Percentiles rank a stretch among this genome's conserved stretches.
phyloP scores from a whole-genome alignment of 495 filamentous ascomycete species.

The Articulospora tetracladia region DNA sequence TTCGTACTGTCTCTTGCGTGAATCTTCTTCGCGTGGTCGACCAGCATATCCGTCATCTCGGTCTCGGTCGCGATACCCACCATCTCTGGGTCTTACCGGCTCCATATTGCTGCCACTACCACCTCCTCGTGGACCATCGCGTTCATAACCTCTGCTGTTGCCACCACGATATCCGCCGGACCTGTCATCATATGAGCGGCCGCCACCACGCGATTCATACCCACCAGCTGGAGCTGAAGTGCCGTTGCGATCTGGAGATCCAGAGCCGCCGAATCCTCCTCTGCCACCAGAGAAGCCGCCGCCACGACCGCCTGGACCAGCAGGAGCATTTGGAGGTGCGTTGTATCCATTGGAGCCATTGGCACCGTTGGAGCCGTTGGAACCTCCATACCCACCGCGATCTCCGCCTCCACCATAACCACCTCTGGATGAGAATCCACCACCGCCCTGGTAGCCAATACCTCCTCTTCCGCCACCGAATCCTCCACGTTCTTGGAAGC shows the following conservation, averaged over 20 bases:
- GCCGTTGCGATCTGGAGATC: slow-evolving; percentile 30
- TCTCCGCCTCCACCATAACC: slow-evolving; percentile 9
- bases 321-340: slow-evolving; percentile 70
- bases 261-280: slow-evolving; percentile 46
- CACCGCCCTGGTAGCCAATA: slow-evolving; percentile 57
- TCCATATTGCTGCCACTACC: slow-evolving; percentile 67
- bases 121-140: slow-evolving; percentile 44
- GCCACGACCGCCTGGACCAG: slow-evolving; percentile 67
- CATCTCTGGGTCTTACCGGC: slow-evolving; percentile 55
- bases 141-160: slow-evolving; percentile 54
- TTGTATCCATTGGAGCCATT: slow-evolving; percentile 38
- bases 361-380: slow-evolving; percentile 37
- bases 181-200: slow-evolving; percentile 61
- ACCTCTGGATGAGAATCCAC: slow-evolving; percentile 45
- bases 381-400: slow-evolving; percentile 41
- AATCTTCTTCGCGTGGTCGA: slow-evolving; percentile 52
- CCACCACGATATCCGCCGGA: slow-evolving; percentile 56
- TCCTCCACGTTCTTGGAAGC: slow-evolving; percentile 48
- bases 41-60: slow-evolving; percentile 46
- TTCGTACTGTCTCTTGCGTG: slow-evolving; percentile 59
- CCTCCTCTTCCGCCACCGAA: slow-evolving; percentile 41
- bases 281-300: slow-evolving; percentile 40
- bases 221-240: slow-evolving; percentile 45
- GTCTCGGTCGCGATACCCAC: slow-evolving; percentile 40
- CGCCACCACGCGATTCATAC: slow-evolving; percentile 54